Evolutionary conservation across 768 basidiomycete genomes (phyloP), one percentile per base, ranked within the genome.

Genomic region (Boletus vinaceobasis): DNA sequence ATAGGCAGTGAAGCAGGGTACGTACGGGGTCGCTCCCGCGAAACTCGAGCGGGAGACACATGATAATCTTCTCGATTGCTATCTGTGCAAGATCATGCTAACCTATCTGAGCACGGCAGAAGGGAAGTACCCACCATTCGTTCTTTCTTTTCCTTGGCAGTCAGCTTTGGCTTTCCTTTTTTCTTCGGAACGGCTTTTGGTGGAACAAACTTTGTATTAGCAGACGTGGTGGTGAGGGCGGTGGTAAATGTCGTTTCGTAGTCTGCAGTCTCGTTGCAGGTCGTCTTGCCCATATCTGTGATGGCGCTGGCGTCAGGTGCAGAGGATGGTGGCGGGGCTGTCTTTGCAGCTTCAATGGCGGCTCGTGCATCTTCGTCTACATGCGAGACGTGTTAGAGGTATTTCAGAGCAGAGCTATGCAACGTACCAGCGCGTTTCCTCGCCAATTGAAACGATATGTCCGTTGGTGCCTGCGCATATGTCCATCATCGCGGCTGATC

Each of bases 1-100:
- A n/a, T 6, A 13, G 19, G 3, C 7, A 9, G 31, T 11, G 37
- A 26, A 14, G 37, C 14, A 27, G n/a, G 23, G 57, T 26, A 75
- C 88, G 52, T 65, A 91, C 92, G 2, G 89, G 87, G 71, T 96
- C 91, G 60, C 77, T 87, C 9, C 94, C 94, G 23, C 94, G 81
- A 67, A 93, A 98, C 70, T 96, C 94, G 13, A 98, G 77, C 0
- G 94, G 94, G 36, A 96, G 75, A 50, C 80, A 83, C 26, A 85
- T 79, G 15, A 95, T 79, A 15, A 90, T 79, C 54, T 81, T 83
- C 58, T 93, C 91, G 32, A 87, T 74, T 48, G 79, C 79, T 57
- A 86, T 66, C 81, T 86, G 48, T 4, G 23, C 33, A 14, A n/a
- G 3, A 27, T 46, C 26, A 33, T 33, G 36, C 2, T 8, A 13